Evolutionary conservation across 202 grass and related monocot genomes (phyloP).

Genomic region (Eragrostis tef): DNA sequence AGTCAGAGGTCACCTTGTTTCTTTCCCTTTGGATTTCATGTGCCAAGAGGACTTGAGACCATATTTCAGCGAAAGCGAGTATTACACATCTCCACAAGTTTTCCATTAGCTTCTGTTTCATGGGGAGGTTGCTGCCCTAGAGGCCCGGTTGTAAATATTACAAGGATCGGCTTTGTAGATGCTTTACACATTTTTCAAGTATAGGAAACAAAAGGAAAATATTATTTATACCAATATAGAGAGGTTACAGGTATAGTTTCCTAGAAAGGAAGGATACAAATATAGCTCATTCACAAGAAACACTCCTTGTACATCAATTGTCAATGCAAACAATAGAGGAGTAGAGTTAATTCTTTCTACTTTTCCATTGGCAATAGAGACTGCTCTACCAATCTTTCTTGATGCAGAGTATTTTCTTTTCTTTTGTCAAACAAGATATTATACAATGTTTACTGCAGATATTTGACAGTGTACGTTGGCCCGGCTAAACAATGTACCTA

Average conservation of each 20-base stretch:
- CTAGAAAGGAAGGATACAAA: conserved; percentile 1
- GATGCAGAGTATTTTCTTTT: not conserved
- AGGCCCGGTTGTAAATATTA: conserved; percentile 40
- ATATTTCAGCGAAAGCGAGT: conserved; percentile 92
- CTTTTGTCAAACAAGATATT: not conserved
- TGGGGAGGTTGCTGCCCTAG: conserved; percentile 19
- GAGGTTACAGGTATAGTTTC: conserved; percentile 28
- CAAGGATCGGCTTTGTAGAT: conserved; percentile 50
- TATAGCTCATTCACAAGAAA: conserved; percentile 36
- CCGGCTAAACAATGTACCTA: conserved; percentile 12
- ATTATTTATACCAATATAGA: conserved; percentile 31
- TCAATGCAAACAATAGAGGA: conserved; percentile 45
- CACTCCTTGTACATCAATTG: conserved; percentile 14
- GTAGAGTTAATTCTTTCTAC: conserved; percentile 10
- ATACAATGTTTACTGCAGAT: not conserved
- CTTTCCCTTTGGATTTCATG: conserved; percentile 95
- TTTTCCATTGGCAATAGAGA: conserved; percentile 25
- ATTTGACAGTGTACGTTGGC: not conserved
- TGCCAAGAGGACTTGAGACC: conserved; percentile 93
- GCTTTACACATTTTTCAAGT: conserved; percentile 37
- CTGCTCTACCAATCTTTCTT: not conserved
- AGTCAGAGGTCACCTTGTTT: conserved; percentile 85
- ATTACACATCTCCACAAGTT: conserved; percentile 92
- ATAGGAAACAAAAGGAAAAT: conserved; percentile 41
- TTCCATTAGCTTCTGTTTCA: conserved; percentile 70